Percentiles rank a stretch among this genome's conserved stretches.
Evolutionary conservation across 306 rosid genomes (phyloP).

Genomic region (Inga leiocalycina): DNA sequence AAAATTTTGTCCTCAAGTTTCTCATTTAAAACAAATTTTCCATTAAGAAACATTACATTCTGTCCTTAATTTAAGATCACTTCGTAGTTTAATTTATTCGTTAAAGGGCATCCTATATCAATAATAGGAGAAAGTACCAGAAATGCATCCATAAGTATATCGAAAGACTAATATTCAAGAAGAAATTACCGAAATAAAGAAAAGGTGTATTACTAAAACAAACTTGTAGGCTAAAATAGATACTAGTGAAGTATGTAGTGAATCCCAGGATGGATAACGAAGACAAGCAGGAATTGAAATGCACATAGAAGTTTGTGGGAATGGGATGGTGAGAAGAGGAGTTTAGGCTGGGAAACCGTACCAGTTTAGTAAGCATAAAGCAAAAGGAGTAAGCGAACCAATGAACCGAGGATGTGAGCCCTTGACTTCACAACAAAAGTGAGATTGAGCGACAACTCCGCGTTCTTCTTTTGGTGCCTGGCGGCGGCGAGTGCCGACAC

Average conservation of each 20-base stretch:
- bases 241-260: not conserved
- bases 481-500: conserved; percentile 46
- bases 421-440: conserved; percentile 80
- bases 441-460: conserved; percentile 67
- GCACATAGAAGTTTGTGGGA: not conserved
- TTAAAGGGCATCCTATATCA: no score
- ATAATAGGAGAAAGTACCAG: not conserved
- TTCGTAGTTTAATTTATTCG: no score
- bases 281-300: not conserved
- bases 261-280: not conserved
- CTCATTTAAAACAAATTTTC: not conserved
- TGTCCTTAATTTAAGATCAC: no score
- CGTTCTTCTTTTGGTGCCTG: conserved; percentile 32
- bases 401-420: conserved; percentile 74
- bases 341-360: not conserved
- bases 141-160: not conserved
- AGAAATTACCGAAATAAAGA: not conserved
- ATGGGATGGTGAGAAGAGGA: not conserved
- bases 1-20: not conserved
- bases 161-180: not conserved
- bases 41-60: not conserved
- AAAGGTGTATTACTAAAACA: not conserved
- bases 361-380: no score
- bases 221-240: not conserved
- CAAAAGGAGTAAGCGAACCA: conserved; percentile 49